Base-by-base conservation (phyloP, 257 asterid species). In the Rubia yunnanensis region DNA sequence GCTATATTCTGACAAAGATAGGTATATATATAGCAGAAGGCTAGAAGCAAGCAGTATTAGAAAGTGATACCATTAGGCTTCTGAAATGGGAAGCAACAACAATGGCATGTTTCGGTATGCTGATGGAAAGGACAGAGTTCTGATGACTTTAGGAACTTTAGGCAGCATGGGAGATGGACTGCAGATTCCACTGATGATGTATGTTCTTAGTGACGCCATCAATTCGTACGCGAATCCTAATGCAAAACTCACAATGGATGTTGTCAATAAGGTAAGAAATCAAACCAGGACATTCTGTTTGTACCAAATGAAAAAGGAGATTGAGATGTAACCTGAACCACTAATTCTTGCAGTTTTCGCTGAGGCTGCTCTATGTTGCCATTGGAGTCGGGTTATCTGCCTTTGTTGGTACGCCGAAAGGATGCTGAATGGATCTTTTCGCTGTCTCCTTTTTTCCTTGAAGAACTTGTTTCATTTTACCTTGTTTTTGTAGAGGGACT, bases 111-210 rank as follows among this genome's bases (percentile, higher is more conserved):
- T 89, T 64, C 78, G 94, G 18, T 89, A 87, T 70, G 96, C 95
- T 5, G 96, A 89, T 55, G 49, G 75, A 56, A 65, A 41, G 23
- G 96, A 89, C 79, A 89, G 85, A 72, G 0, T 87, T 63, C 76
- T 86, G 35, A 89, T 89, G 94, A 76, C 79, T 1, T 72, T 87
- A 3, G 96, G 96, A 30, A 81, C 88, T 10, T 64, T 89, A 67
- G 96, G 96, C 7, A 83, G 96, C 78, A 81, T 89, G 22, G 96
- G 96, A 73, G 96, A 89, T 83, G 96, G 96, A n/a, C 39, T 89
- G 70, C 96, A 89, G 66, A 66, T 89, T 72, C 95, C 96, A 31
- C 85, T 89, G 15, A 85, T 58, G 79, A 89, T 89, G 96, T 89
- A 69, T 67, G 87, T 89, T 34, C 88, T 89, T 18, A 89, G 96